Base-by-base conservation (phyloP, 352 stramenopile genomes). In the Lagenidium sp. region DNA sequence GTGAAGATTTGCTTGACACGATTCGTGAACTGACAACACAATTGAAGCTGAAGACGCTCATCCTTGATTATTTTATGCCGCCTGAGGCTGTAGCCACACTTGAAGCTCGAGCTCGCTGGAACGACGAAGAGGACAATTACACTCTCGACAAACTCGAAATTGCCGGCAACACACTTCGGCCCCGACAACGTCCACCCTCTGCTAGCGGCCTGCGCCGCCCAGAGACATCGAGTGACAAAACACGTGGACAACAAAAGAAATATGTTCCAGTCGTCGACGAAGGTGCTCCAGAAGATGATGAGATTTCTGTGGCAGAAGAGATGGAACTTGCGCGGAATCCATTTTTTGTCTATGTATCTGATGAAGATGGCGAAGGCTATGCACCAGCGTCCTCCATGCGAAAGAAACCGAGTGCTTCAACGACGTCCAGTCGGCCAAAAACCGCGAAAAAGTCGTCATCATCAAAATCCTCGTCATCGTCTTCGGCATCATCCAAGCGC, bases 21-120 rank as follows among this genome's bases (percentile, higher is more conserved):
- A 97, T 98, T 39, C 82, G 95, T 12, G 81, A 98, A 57, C 68
- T 98, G 25, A 96, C 86, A n/a, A 83, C 76, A 11, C 88, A 98
- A 44, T 58, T 98, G 41, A 98, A 98, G 69, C 73, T 99, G 18
- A 98, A 98, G 60, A 72, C 95, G 36, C 71, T 98, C 4, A 56
- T 97, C 23, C 69, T 98, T 15, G 71, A 94, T 29, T 82, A 94
- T 47, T 98, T 98, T 50, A 94, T 92, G 53, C 82, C 83, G 2
- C 58, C 64, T 0, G 73, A 88, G 21, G 62, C 65, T 0, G 54
- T 82, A 2, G 52, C 50, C 3, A 48, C 70, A 52, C 62, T 90
- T n/a, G 77, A 93, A 54, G 36, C 56, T 0, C 68, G 68, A 0
- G 73, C 76, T 3, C 64, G 44, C 22, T 92, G 73, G 73, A 57